Base-by-base conservation (phyloP, 2,329 filamentous ascomycete genomes). In the Dissoconium aciculare region DNA sequence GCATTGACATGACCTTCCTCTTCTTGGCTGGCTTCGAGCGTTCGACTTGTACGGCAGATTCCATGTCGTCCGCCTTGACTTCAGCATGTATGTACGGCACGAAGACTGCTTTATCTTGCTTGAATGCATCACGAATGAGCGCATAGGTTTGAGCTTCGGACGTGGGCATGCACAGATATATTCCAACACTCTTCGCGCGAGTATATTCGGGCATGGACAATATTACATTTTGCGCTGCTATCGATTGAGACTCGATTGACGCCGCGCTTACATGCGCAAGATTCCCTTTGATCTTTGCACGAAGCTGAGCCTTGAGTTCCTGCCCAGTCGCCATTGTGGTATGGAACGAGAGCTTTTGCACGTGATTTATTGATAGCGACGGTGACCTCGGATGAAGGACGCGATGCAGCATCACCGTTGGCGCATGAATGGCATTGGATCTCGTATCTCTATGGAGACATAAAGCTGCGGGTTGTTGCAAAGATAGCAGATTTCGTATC, bases 141-240 rank as follows among this genome's bases (percentile, higher is more conserved):
- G 66, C 62, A 30, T 76, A 73, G 2, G 89, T 98, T 44, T 84
- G 81, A 15, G 93, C 69, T 59, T 98, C 89, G 14, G 76, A 78
- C 6, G 64, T 61, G 1, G 85, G 84, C 89, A 98, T 98, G 8
- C 87, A 89, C 11, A 98, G 65, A 53, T 92, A 98, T 34, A 98
- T 67, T 44, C 81, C 84, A 47, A 98, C 71, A 31, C 72, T 68
- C 37, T 64, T 67, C 25, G 89, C 85, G 32, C 75, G 64, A 40
- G 71, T 61, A 53, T 92, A 98, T 32, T 83, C 78, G 30, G 70
- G 66, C 45, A 85, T 70, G 8, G 66, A 62, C 26, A 76, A 61
- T 21, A 94, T 58, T 5, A 67, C 61, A 32, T 71, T 66, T 41
- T 75, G 76, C 13, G 81, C 73, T 42, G 60, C 61, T 30, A 54